phyloP scores from a whole-genome alignment of 257 asterid species.

The Lycium ferocissimum region DNA sequence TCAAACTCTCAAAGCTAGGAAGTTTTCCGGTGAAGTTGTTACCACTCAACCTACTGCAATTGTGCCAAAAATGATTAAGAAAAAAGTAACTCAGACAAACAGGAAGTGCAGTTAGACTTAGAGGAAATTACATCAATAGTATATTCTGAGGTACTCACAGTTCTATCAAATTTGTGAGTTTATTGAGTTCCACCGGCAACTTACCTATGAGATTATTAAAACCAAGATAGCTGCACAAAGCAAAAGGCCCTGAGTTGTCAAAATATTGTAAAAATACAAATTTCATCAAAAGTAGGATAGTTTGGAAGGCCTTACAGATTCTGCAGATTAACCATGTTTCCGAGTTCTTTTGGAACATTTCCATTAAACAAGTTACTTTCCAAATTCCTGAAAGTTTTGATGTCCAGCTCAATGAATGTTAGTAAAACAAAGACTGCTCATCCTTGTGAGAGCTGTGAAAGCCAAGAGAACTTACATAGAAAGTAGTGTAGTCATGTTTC shows the following conservation, averaged over 20 bases:
- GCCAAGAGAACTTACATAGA: conserved; percentile 30
- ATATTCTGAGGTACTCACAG: background rate
- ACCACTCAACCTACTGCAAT: conserved; percentile 29
- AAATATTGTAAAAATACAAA: background rate
- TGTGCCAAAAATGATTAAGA: background rate
- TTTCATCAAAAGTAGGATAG: background rate
- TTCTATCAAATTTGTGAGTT: background rate
- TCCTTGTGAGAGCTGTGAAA: background rate
- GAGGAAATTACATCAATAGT: background rate
- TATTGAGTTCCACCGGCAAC: background rate
- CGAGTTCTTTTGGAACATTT: conserved; percentile 33
- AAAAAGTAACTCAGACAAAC: background rate
- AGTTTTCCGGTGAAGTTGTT: conserved; percentile 36
- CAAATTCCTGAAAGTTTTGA: conserved; percentile 26
- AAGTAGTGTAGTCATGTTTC: conserved; percentile 26
- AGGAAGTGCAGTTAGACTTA: background rate
- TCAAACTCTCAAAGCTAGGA: conserved; percentile 27
- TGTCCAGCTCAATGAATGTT: background rate
- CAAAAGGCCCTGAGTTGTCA: background rate
- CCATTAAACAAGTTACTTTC: conserved; percentile 30
- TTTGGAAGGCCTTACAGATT: conserved; percentile 27
- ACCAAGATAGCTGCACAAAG: conserved; percentile 23
- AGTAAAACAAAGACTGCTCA: background rate
- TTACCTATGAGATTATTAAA: conserved; percentile 27
- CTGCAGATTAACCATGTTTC: conserved; percentile 25